These are phyloP conservation scores for Cryptococcus wingfieldii DNA, from an alignment of 1,284 basidiomycete species.

Conservation along the genomic window DNA sequence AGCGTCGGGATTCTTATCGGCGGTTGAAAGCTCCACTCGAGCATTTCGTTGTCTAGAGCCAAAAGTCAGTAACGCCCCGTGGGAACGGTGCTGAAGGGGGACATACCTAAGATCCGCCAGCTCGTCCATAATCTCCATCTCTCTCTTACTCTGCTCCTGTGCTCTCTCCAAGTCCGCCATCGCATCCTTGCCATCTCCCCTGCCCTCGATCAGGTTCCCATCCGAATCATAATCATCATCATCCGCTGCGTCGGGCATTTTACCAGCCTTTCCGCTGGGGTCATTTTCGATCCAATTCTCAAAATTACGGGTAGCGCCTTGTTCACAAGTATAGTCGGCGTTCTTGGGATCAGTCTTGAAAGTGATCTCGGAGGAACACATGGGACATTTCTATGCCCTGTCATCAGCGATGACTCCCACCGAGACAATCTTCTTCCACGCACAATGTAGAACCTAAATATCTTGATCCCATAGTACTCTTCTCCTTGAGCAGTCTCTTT, in stretches of 20 bases:
- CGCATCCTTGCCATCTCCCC: constrained; percentile 61
- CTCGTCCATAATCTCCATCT: constrained; percentile 98
- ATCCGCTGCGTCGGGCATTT: constrained; percentile 44
- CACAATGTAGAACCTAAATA: constrained; percentile 51
- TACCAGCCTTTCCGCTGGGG: constrained; percentile 30
- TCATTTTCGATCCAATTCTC: constrained; percentile 54
- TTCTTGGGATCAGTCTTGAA: constrained; percentile 99
- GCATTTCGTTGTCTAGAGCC: constrained; percentile 63
- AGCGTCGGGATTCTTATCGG: constrained; percentile 44
- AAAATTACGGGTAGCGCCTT: constrained; percentile 90
- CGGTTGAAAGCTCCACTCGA: constrained; percentile 74
- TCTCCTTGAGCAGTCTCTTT: constrained; percentile 97
- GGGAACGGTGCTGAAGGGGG: not conserved
- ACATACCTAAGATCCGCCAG: constrained; percentile 77
- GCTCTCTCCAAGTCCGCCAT: constrained; percentile 95
- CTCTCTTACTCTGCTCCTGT: constrained; percentile 84
- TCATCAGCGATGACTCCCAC: not conserved
- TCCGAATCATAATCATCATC: constrained; percentile 56
- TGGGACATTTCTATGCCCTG: constrained; percentile 57
- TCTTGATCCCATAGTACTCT: constrained; percentile 95
- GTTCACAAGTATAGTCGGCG: constrained; percentile 86
- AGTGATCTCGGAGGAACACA: constrained; percentile 96
- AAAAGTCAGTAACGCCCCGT: constrained; percentile 4
- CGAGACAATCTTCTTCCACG: constrained; percentile 9
- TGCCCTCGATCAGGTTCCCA: constrained; percentile 55